Conservation (phyloP, 768 basidiomycete species). For the Phanerodontia chrysosporium region DNA sequence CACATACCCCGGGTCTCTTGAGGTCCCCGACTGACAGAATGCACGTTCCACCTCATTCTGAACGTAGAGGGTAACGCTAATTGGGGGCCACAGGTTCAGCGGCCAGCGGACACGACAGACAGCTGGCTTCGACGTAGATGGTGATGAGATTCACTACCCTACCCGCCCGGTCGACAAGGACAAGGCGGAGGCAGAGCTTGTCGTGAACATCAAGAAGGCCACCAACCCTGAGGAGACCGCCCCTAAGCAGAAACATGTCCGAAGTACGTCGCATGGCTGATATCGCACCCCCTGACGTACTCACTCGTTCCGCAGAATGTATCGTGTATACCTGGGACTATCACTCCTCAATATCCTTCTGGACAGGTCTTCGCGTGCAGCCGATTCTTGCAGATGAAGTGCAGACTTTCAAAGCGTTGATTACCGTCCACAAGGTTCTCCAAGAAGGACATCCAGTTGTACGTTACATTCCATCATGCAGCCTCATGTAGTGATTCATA, state of each 20-base stretch:
- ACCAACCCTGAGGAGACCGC: constrained; percentile 93
- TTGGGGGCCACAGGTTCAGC: constrained; percentile 15
- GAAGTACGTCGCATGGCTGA: constrained; percentile 60
- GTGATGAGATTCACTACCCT: constrained; percentile 85
- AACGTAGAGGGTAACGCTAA: not conserved
- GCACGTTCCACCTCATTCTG: not conserved
- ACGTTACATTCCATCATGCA: constrained; percentile 23
- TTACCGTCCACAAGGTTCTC: constrained; percentile 94
- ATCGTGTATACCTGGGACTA: constrained; percentile 99
- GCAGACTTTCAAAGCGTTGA: constrained; percentile 97
- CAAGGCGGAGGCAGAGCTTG: constrained; percentile 92
- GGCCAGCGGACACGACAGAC: constrained; percentile 19
- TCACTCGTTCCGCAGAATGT: constrained; percentile 57
- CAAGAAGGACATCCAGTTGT: constrained; percentile 98
- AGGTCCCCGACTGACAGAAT: not conserved
- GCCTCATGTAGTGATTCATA: not conserved
- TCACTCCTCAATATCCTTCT: constrained; percentile 95
- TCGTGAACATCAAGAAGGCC: constrained; percentile 96
- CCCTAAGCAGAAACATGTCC: constrained; percentile 98
- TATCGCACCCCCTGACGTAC: not conserved
- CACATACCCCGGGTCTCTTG: constrained; percentile 6
- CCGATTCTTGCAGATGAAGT: constrained; percentile 97
- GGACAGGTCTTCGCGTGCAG: constrained; percentile 95
- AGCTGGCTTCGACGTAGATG: constrained; percentile 61
- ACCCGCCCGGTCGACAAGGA: constrained; percentile 98